These are phyloP conservation scores for Tylopilus plumbeoviolaceoides DNA, from an alignment of 768 basidiomycete genomes.

Conservation along the genomic window DNA sequence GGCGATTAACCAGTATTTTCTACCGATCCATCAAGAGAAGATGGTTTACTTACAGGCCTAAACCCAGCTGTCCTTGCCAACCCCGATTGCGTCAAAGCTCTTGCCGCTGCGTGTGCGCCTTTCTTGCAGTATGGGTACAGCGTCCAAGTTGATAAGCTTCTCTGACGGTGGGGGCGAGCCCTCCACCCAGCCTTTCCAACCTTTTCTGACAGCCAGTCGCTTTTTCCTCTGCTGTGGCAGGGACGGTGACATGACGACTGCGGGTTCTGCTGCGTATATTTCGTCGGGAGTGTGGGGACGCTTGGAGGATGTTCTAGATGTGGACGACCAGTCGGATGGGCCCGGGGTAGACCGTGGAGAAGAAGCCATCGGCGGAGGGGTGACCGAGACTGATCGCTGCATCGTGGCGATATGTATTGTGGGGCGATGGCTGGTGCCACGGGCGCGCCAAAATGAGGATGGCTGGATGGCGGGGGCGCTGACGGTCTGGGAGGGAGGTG, in stretches of 20 bases:
- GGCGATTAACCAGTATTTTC: conserved; percentile 37
- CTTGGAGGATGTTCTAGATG: conserved; percentile 77
- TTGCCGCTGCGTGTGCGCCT: conserved; percentile 80
- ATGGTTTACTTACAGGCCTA: conserved; percentile 42
- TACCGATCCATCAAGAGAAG: conserved; percentile 42
- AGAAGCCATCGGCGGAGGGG: conserved; percentile 62
- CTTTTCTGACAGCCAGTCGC: conserved; percentile 63
- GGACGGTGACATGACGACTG: conserved; percentile 18
- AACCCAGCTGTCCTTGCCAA: conserved; percentile 77
- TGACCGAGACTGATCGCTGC: conserved; percentile 70
- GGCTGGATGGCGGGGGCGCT: conserved; percentile 31
- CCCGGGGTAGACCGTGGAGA: conserved; percentile 74
- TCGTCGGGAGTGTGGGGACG: conserved; percentile 73
- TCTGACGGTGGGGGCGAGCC: conserved; percentile 76
- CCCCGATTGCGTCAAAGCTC: conserved; percentile 76
- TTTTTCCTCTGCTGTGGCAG: conserved; percentile 51
- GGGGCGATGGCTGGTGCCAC: conserved; percentile 41
- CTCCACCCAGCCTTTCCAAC: conserved; percentile 91
- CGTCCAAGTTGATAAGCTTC: conserved; percentile 79
- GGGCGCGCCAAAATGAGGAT: conserved; percentile 60
- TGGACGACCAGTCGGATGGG: conserved; percentile 67
- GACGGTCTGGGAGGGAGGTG: conserved; percentile 24
- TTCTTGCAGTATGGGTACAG: conserved; percentile 65
- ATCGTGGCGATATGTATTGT: conserved; percentile 67
- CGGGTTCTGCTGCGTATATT: conserved; percentile 34